Conservation (phyloP, 73 alveolate species). For the Tetrahymena thermophila region DNA sequence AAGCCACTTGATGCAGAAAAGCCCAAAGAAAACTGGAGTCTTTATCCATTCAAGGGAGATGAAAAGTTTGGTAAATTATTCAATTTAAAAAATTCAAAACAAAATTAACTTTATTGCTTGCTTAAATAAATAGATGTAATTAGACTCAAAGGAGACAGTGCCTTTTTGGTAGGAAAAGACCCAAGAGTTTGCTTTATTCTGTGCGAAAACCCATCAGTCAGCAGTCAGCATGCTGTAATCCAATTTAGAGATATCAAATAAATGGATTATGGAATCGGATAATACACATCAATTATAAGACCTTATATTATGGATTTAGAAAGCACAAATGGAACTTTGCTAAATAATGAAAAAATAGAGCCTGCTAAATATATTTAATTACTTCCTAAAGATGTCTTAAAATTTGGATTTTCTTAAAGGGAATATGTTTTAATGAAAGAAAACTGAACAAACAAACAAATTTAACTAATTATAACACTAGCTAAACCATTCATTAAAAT, state of each 20-base stretch:
- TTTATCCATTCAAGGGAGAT: conserved; percentile 32
- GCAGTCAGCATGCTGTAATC: conserved; percentile 92
- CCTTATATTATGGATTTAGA: conserved; percentile 96
- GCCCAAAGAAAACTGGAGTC: conserved; percentile 40
- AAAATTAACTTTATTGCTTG: background rate
- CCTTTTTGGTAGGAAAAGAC: conserved; percentile 81
- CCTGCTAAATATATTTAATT: conserved; percentile 86
- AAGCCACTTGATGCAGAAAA: conserved; percentile 41
- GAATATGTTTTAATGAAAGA: conserved; percentile 85
- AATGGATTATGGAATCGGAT: conserved; percentile 13
- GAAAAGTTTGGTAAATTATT: background rate
- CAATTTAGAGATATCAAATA: conserved; percentile 75
- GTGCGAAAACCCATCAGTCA: conserved; percentile 75
- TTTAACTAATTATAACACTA: too few species aligned
- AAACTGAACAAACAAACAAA: background rate
- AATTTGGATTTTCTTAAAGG: conserved; percentile 86
- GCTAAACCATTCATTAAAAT: too few species aligned
- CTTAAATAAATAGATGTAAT: background rate
- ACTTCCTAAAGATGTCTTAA: conserved; percentile 79
- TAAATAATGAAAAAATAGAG: conserved; percentile 84
- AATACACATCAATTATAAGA: conserved; percentile 36
- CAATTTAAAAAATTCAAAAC: background rate
- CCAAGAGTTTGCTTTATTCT: conserved; percentile 76
- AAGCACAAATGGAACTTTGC: conserved; percentile 87
- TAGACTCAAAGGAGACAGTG: conserved; percentile 21